Base-by-base conservation (phyloP, 2,329 filamentous ascomycete genomes). In the Fusarium floridanum region DNA sequence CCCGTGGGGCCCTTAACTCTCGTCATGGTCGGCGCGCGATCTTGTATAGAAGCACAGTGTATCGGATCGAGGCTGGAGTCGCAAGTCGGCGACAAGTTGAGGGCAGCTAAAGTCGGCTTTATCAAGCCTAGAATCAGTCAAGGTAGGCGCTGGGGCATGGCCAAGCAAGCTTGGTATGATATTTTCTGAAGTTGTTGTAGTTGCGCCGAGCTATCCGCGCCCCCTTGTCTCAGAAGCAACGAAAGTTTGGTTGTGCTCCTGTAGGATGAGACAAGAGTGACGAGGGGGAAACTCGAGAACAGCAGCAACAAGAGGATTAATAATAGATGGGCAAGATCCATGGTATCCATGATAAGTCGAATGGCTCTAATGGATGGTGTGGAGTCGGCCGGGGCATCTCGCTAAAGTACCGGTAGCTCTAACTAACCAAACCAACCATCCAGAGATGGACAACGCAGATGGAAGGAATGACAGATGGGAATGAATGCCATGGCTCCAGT, bases 201-300 rank as follows among this genome's bases (percentile, higher is more conserved):
- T 45, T 41, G 17, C 12, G 32, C 29, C 55, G 53, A 61, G 43
- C 24, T 32, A 55, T 56, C 56, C 50, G 67, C 22, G 56, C 59
- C 29, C 61, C 37, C 59, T 71, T 76, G 64, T 74, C 74, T 66
- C 66, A 53, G 24, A 66, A 57, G 63, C 22, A 36, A 14, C 10
- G 36, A 45, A 41, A 69, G 61, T 74, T 63, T 39, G 56, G 61
- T 66, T 61, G 56, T 64, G 59, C 59, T 70, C 66, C 53, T 34
- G 62, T 60, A 62, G 36, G 64, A 74, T 74, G 73, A 76, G 74
- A 76, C 71, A 76, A 76, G 71, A 70, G 64, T 74, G 73, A 76
- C 71, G 73, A 74, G 37, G 73, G 73, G 17, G 36, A 32, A 53
- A 50, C 55, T 61, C 56, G 16, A 32, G 48, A 29, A 57, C n/a